Conservation (phyloP, 768 basidiomycete species). For the Chalciporus sphaerocephalus region DNA sequence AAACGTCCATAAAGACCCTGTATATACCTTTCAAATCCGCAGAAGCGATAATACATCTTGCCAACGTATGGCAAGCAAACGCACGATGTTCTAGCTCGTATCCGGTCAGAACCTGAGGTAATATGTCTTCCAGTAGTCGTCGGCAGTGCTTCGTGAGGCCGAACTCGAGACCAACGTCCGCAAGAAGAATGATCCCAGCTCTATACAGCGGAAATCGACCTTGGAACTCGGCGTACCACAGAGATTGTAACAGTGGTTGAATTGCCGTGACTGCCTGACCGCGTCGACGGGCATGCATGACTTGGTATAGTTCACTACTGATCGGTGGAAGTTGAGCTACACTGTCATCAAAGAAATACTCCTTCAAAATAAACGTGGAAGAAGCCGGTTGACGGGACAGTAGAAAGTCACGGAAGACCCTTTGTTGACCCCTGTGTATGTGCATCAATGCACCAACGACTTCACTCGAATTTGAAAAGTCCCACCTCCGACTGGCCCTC, state of each 20-base stretch:
- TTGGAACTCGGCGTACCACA: constrained; percentile 81
- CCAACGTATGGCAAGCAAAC: constrained; percentile 66
- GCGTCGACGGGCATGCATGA: constrained; percentile 41
- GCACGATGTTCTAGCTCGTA: constrained; percentile 74
- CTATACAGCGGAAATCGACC: constrained; percentile 64
- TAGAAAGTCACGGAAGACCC: constrained; percentile 62
- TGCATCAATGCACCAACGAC: constrained; percentile 5
- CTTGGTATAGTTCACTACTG: constrained; percentile 40
- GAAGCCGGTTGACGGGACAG: constrained; percentile 52
- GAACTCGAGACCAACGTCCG: constrained; percentile 75
- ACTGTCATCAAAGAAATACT: constrained; percentile 49
- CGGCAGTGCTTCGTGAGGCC: constrained; percentile 65
- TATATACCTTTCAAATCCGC: constrained; percentile 43
- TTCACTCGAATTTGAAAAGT: constrained; percentile 3
- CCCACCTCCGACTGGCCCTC: constrained; percentile 63
- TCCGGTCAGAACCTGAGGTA: constrained; percentile 78
- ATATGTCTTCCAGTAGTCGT: constrained; percentile 67
- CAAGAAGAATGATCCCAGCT: constrained; percentile 64
- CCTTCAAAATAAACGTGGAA: constrained; percentile 49
- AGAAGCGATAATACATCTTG: constrained; percentile 68
- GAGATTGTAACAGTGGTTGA: constrained; percentile 61
- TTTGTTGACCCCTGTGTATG: constrained; percentile 51
- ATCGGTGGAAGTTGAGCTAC: constrained; percentile 34
- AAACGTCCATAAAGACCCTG: constrained; percentile 1
- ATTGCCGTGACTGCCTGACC: constrained; percentile 61